Percentiles rank a stretch among this genome's conserved stretches.
Conservation (phyloP, 345 rosid species). For the Crucihimalaya himalaica region DNA sequence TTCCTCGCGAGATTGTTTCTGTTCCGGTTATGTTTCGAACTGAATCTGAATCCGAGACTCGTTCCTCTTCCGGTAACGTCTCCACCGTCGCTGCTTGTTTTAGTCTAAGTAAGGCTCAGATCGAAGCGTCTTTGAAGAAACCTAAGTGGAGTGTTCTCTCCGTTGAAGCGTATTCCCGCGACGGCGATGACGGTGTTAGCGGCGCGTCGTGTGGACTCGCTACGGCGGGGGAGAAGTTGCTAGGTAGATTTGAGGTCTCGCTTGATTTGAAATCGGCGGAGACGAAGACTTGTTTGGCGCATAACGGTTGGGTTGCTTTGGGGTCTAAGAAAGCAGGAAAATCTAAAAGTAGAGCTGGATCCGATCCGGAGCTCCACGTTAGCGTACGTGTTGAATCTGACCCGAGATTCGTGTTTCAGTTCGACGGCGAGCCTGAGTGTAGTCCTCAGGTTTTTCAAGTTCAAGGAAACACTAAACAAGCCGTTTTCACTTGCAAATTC, state of each 20-base stretch:
- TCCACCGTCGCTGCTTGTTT: slow-evolving; percentile 71
- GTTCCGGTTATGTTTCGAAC: slow-evolving; percentile 43
- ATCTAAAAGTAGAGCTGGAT: slow-evolving; percentile 38
- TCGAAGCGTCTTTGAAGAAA: slow-evolving; percentile 42
- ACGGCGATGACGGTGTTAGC: slow-evolving; percentile 22
- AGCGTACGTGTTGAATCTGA: slow-evolving; percentile 74
- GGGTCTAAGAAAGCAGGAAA: slow-evolving; percentile 40
- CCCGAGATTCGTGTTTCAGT: slow-evolving; percentile 87
- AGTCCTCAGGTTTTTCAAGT: slow-evolving; percentile 97
- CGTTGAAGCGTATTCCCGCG: slow-evolving; percentile 51
- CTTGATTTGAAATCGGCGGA: slow-evolving; percentile 67
- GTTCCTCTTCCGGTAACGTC: slow-evolving; percentile 27
- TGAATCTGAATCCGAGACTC: slow-evolving; percentile 39
- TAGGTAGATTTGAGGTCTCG: slow-evolving; percentile 60
- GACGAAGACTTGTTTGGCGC: slow-evolving; percentile 52
- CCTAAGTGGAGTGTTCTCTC: slow-evolving; percentile 38
- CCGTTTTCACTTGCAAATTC: slow-evolving; percentile 97
- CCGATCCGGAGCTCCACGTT: slow-evolving; percentile 50
- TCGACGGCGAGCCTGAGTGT: slow-evolving; percentile 90
- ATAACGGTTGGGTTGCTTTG: slow-evolving; percentile 70
- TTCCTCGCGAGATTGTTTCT: slow-evolving; percentile 50
- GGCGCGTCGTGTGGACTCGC: slow-evolving; percentile 52
- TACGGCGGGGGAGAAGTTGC: slow-evolving; percentile 49
- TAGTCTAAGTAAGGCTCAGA: slow-evolving; percentile 52
- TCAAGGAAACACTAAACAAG: slow-evolving; percentile 79